A percentile compares a stretch with the other conserved stretches of the same genome.
These are phyloP conservation scores for Corynascus novoguineensis DNA, from an alignment of 495 filamentous ascomycete genomes.

Conservation along the genomic window DNA sequence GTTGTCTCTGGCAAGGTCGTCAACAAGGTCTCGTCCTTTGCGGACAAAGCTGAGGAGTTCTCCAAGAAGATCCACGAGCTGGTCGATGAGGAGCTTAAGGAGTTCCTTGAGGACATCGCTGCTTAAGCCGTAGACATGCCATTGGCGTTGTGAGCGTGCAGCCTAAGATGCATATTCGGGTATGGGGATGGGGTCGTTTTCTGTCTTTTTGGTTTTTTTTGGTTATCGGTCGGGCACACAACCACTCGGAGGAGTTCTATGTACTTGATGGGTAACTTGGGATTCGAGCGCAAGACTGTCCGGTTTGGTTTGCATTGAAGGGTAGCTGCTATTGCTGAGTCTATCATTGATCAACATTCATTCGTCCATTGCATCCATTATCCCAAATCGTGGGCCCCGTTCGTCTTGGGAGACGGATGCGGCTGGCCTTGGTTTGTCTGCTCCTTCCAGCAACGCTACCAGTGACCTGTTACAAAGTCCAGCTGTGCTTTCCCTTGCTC, in stretches of 20 bases:
- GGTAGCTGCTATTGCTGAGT: constrained; percentile 13
- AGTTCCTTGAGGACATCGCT: constrained; percentile 59
- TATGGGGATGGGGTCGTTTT: neutral
- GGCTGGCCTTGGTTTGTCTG: neutral
- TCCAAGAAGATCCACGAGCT: constrained; percentile 50
- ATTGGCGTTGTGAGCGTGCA: neutral
- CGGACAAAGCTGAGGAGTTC: constrained; percentile 44
- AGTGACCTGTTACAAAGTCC: too few species aligned
- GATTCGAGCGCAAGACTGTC: constrained; percentile 20
- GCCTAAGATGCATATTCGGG: neutral
- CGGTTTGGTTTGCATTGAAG: constrained; percentile 23
- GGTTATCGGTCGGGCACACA: constrained; percentile 20
- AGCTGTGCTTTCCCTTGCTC: neutral
- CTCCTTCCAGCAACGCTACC: neutral
- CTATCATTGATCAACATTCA: constrained; percentile 3
- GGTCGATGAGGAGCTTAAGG: constrained; percentile 61
- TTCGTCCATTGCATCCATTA: neutral
- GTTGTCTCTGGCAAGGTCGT: constrained; percentile 50
- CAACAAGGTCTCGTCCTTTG: constrained; percentile 41
- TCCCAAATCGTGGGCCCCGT: too few species aligned
- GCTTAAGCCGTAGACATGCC: constrained; percentile 26
- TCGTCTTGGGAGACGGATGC: neutral
- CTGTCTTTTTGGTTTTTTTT: constrained; percentile 15
- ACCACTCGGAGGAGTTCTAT: constrained; percentile 31
- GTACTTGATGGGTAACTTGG: constrained; percentile 39